These are phyloP conservation scores for Tolypocladium cylindrosporum DNA, from an alignment of 2,329 filamentous ascomycete species.

Conservation along the genomic window DNA sequence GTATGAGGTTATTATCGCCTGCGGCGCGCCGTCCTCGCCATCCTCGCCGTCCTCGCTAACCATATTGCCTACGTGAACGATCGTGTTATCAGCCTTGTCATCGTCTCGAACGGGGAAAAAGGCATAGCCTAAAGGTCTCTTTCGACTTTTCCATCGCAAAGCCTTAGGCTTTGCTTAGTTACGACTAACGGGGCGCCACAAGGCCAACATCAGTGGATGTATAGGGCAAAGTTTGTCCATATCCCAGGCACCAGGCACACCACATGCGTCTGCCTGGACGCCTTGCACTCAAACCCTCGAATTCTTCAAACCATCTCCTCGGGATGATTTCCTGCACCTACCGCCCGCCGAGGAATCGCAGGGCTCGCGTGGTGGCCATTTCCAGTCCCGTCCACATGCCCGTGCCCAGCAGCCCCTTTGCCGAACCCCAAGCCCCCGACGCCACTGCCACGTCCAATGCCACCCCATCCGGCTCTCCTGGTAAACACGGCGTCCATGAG, in stretches of 20 bases:
- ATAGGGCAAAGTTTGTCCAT: background rate
- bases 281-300: background rate
- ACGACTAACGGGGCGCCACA: too few species aligned
- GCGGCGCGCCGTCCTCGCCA: too few species aligned
- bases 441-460: background rate
- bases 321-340: background rate
- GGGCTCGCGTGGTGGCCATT: background rate
- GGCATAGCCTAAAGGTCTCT: too few species aligned
- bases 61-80: too few species aligned
- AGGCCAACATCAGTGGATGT: background rate
- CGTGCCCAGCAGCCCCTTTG: background rate
- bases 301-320: background rate
- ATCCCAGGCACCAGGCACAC: background rate
- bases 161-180: too few species aligned
- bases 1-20: too few species aligned
- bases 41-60: too few species aligned
- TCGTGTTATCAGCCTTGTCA: too few species aligned
- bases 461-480: slow-evolving; percentile 2
- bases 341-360: background rate
- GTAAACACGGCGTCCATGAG: slow-evolving; percentile 4
- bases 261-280: background rate
- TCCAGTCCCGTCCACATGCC: background rate
- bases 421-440: background rate
- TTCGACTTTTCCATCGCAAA: too few species aligned
- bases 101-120: too few species aligned